A percentile compares a stretch with the other conserved stretches of the same genome.
phyloP scores from a whole-genome alignment of 1,284 basidiomycete species.

The Fomes fomentarius region DNA sequence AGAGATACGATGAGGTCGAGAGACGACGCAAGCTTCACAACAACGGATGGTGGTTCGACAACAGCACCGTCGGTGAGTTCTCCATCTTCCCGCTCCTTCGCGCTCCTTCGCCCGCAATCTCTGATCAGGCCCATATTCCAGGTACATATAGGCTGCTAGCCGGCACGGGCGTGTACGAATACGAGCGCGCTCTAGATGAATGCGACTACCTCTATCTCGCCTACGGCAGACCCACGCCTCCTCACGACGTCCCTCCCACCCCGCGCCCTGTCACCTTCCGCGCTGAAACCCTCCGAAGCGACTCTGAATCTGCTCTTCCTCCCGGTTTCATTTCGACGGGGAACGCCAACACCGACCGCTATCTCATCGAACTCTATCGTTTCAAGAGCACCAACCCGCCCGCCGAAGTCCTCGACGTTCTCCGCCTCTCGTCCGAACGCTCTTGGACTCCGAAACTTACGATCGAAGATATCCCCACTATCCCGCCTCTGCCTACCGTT shows the following conservation, averaged over 20 bases:
- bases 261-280: neutral
- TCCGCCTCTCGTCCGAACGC: neutral
- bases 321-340: neutral
- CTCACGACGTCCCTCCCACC: neutral
- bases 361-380: neutral
- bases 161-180: neutral
- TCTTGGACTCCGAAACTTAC: neutral
- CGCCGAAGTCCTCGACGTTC: neutral
- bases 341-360: neutral
- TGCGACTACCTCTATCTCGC: neutral
- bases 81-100: too few species aligned
- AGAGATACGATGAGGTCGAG: constrained; percentile 6
- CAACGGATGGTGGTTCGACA: constrained; percentile 9
- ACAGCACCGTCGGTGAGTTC: neutral
- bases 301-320: too few species aligned
- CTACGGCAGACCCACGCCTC: neutral
- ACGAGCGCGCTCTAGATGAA: neutral
- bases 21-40: constrained; percentile 6
- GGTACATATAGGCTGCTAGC: too few species aligned
- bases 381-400: neutral
- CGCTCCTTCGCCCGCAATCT: too few species aligned
- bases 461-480: too few species aligned
- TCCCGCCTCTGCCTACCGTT: neutral
- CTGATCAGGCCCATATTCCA: too few species aligned
- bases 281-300: too few species aligned